Conservation (phyloP, 176 grass and related monocot genomes). For the Raddia distichophylla region DNA sequence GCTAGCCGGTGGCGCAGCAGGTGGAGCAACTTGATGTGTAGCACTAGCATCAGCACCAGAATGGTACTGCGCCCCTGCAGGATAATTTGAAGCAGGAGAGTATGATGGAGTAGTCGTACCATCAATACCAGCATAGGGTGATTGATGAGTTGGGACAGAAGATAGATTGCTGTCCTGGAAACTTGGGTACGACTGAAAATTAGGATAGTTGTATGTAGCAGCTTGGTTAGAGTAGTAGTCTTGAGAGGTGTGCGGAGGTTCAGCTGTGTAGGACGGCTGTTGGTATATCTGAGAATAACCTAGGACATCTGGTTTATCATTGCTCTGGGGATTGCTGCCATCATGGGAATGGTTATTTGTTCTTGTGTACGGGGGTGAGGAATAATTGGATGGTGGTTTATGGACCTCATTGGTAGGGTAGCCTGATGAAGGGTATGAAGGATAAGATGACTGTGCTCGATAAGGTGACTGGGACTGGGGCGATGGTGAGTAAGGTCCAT, state of each 20-base stretch:
- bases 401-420: slow-evolving; percentile 64
- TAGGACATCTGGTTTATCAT: slow-evolving; percentile 54
- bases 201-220: slow-evolving; percentile 71
- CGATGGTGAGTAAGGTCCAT: slow-evolving; percentile 55
- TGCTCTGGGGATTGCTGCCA: slow-evolving; percentile 45
- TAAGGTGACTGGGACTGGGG: slow-evolving; percentile 37
- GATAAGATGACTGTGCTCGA: slow-evolving; percentile 49
- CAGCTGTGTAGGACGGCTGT: slow-evolving; percentile 56
- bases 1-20: slow-evolving; percentile 48
- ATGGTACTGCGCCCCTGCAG: slow-evolving; percentile 37
- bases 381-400: slow-evolving; percentile 60
- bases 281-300: slow-evolving; percentile 69
- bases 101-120: slow-evolving; percentile 43
- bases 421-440: slow-evolving; percentile 55
- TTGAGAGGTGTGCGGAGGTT: slow-evolving; percentile 62
- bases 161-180: slow-evolving; percentile 73
- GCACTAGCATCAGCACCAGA: slow-evolving; percentile 20
- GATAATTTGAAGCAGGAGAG: slow-evolving; percentile 44
- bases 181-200: slow-evolving; percentile 94
- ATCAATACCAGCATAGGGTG: slow-evolving; percentile 57
- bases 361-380: slow-evolving; percentile 59
- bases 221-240: slow-evolving; percentile 60
- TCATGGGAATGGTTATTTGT: slow-evolving; percentile 55
- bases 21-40: slow-evolving; percentile 40
- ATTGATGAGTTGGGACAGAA: slow-evolving; percentile 62